Evolutionary conservation across 2,329 filamentous ascomycete species (phyloP).

Genomic region (Chaetomiaceae sp.): DNA sequence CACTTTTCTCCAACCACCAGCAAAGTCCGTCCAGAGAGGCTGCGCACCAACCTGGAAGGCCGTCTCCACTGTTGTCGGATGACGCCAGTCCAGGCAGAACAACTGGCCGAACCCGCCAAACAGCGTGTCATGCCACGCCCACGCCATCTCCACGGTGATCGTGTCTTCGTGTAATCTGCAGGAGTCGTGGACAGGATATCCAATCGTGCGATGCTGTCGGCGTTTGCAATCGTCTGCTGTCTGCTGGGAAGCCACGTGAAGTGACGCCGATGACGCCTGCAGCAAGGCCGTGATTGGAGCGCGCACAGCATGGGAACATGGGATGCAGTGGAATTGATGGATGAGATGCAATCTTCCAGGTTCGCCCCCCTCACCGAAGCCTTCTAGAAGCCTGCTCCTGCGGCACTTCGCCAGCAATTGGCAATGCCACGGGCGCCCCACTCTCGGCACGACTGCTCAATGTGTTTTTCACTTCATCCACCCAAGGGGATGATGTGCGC

Average conservation of each 20-base stretch:
- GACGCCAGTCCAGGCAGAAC: constrained; percentile 1
- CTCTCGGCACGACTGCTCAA: neutral
- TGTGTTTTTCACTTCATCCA: constrained; percentile 1
- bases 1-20: no score
- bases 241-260: neutral
- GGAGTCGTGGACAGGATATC: no score
- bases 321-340: neutral
- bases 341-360: neutral
- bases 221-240: no score
- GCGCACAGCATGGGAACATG: neutral
- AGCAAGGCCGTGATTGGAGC: constrained; percentile 1
- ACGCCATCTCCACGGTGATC: constrained; percentile 3
- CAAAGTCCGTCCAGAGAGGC: no score
- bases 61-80: constrained; percentile 1
- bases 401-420: no score
- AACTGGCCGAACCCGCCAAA: neutral
- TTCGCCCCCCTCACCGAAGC: constrained; percentile 11
- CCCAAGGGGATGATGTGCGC: no score
- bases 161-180: neutral
- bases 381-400: constrained; percentile 24
- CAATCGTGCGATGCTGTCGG: no score
- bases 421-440: constrained; percentile 2
- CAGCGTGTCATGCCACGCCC: constrained; percentile 13
- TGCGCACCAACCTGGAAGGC: no score
- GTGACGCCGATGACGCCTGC: neutral